Percentiles rank a stretch among this genome's conserved stretches.
Evolutionary conservation across 2,329 filamentous ascomycete genomes (phyloP).

Genomic region (Fusarium annulatum): DNA sequence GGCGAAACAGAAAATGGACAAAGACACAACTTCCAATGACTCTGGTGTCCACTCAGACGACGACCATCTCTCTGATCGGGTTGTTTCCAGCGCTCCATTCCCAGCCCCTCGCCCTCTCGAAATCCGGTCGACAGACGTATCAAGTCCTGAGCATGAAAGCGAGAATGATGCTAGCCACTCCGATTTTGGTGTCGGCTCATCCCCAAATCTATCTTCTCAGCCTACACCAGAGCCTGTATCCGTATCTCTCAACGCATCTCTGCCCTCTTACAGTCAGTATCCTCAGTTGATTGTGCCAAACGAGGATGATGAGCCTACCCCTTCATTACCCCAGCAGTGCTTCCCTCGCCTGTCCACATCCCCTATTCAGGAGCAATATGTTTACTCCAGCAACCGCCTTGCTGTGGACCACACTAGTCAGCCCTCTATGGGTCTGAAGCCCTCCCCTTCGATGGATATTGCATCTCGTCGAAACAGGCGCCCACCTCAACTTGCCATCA

Average conservation of each 20-base stretch:
- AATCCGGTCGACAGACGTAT: slow-evolving; percentile 8
- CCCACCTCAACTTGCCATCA: slow-evolving; percentile 59
- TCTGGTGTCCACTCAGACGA: slow-evolving; percentile 42
- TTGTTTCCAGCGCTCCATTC: slow-evolving; percentile 56
- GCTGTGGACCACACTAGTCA: slow-evolving; percentile 30
- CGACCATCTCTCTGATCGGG: slow-evolving; percentile 51
- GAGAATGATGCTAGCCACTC: slow-evolving; percentile 44
- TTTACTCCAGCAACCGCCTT: slow-evolving; percentile 32
- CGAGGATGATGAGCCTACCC: slow-evolving; percentile 38
- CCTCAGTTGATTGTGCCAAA: slow-evolving; percentile 41
- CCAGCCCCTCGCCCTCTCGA: slow-evolving; percentile 45
- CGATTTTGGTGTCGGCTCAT: slow-evolving; percentile 40
- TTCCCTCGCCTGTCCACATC: slow-evolving; percentile 37
- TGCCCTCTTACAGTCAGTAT: slow-evolving; percentile 35
- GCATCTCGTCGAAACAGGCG: slow-evolving; percentile 62
- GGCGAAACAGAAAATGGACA: slow-evolving; percentile 52
- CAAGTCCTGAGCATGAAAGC: slow-evolving; percentile 42
- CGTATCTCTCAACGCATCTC: slow-evolving; percentile 12
- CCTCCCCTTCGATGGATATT: slow-evolving; percentile 64
- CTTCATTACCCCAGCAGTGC: slow-evolving; percentile 39
- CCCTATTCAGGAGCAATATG: slow-evolving; percentile 34
- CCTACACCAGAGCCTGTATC: slow-evolving; percentile 36
- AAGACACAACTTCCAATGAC: slow-evolving; percentile 46
- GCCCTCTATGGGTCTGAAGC: slow-evolving; percentile 53
- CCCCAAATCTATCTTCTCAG: slow-evolving; percentile 35